Evolutionary conservation across 1,139 yeast species (phyloP).

Genomic region (Hemisphaericaspora xylofermentans): DNA sequence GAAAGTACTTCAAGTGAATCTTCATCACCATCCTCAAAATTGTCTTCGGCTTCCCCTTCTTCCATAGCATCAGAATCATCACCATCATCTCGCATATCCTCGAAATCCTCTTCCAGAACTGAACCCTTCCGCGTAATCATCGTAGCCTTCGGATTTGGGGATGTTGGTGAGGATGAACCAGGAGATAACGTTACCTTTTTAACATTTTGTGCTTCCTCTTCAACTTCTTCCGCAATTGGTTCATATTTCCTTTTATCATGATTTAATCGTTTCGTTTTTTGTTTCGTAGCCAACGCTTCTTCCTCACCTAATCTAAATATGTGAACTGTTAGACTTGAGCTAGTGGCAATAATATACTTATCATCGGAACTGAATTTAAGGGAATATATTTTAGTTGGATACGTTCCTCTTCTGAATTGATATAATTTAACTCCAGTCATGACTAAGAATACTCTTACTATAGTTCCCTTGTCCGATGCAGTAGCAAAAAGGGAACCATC

Average conservation of each 20-base stretch:
- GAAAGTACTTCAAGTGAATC: slow-evolving; percentile 25
- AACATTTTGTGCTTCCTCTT: slow-evolving; percentile 3
- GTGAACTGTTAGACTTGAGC: slow-evolving; percentile 92
- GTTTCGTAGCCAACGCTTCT: slow-evolving; percentile 49
- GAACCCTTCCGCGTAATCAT: slow-evolving; percentile 3
- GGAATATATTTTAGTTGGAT: slow-evolving; percentile 86
- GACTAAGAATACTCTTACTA: slow-evolving; percentile 82
- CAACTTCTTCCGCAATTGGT: slow-evolving; percentile 32
- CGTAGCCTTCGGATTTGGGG: slow-evolving; percentile 3
- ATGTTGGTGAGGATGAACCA: background rate
- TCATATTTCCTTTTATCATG: slow-evolving; percentile 24
- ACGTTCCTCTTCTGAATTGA: slow-evolving; percentile 93
- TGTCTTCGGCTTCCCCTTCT: slow-evolving; percentile 32
- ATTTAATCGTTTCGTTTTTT: slow-evolving; percentile 28
- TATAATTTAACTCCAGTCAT: slow-evolving; percentile 78
- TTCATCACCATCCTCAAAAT: slow-evolving; percentile 31
- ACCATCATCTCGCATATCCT: slow-evolving; percentile 21
- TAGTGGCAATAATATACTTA: slow-evolving; percentile 74
- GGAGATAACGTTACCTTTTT: background rate
- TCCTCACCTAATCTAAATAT: slow-evolving; percentile 73
- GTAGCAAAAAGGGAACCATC: slow-evolving; percentile 89
- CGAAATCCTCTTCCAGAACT: slow-evolving; percentile 17
- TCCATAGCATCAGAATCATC: slow-evolving; percentile 38
- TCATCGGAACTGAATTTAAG: slow-evolving; percentile 78
- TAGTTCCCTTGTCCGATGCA: slow-evolving; percentile 94